Percentiles rank a stretch among this genome's conserved stretches.
Evolutionary conservation across 495 filamentous ascomycete species (phyloP).

Genomic region (Hypoxylon crocopeplum): DNA sequence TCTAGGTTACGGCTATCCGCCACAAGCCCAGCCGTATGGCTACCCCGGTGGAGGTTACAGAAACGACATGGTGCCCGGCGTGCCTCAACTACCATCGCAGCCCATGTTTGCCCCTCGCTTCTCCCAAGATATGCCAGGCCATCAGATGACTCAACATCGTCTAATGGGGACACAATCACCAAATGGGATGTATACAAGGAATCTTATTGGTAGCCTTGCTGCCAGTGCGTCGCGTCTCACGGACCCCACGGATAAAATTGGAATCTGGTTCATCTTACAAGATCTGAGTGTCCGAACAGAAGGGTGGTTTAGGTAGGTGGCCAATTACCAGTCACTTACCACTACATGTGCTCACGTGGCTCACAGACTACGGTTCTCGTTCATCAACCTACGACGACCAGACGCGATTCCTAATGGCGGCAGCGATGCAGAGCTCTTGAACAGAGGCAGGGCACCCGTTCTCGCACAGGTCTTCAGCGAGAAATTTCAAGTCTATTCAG

Average conservation of each 20-base stretch:
- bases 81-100: conserved; percentile 42
- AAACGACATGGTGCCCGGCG: conserved; percentile 37
- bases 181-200: conserved; percentile 93
- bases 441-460: conserved; percentile 80
- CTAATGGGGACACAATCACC: conserved; percentile 50
- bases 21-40: conserved; percentile 39
- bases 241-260: conserved; percentile 82
- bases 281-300: conserved; percentile 95
- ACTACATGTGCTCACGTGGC: conserved; percentile 22
- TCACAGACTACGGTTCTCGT: conserved; percentile 61
- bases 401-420: conserved; percentile 54
- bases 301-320: conserved; percentile 80
- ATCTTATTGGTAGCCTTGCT: conserved; percentile 91
- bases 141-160: conserved; percentile 46
- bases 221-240: conserved; percentile 88
- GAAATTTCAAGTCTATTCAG: conserved; percentile 90
- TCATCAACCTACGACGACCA: conserved; percentile 73
- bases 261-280: conserved; percentile 97
- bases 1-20: conserved; percentile 53
- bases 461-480: conserved; percentile 89
- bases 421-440: conserved; percentile 57
- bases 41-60: conserved; percentile 38
- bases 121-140: conserved; percentile 41
- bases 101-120: conserved; percentile 42
- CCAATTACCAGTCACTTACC: neutral